Percentiles rank a stretch among this genome's conserved stretches.
Evolutionary conservation across 208 protist genomes (phyloP).

Genomic region (Trypanosoma lewisi): DNA sequence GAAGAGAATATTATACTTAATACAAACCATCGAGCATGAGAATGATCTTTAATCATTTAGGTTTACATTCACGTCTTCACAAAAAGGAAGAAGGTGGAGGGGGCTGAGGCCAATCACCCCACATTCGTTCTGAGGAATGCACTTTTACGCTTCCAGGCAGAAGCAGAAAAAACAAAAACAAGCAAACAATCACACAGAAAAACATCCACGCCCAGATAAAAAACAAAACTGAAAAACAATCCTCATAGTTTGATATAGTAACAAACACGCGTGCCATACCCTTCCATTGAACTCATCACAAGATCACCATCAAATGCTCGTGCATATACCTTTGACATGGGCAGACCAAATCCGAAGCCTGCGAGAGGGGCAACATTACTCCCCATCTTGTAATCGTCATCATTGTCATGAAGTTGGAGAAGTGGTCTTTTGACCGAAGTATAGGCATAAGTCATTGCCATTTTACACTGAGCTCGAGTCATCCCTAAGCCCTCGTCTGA

Average conservation of each 20-base stretch:
- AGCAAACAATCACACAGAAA: conserved; percentile 16
- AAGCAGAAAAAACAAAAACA: conserved; percentile 10
- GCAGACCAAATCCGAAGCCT: conserved; percentile 94
- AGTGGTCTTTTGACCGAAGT: conserved; percentile 83
- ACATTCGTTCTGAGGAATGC: too few species aligned
- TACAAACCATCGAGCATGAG: too few species aligned
- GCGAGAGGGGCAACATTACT: conserved; percentile 63
- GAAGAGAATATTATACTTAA: conserved; percentile 8
- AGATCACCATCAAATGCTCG: conserved; percentile 93
- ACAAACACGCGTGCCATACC: conserved; percentile 91
- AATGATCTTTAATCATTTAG: too few species aligned
- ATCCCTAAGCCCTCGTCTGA: conserved; percentile 86
- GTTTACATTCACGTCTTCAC: too few species aligned
- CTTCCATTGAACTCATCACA: conserved; percentile 91
- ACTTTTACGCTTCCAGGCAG: background rate
- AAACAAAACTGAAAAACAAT: conserved; percentile 7
- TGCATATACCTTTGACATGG: conserved; percentile 92
- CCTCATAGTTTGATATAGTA: conserved; percentile 79
- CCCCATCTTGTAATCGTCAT: conserved; percentile 17
- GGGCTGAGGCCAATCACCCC: too few species aligned
- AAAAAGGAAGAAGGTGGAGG: too few species aligned
- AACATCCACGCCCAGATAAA: conserved; percentile 24
- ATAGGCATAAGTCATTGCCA: conserved; percentile 93
- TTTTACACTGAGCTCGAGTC: conserved; percentile 61
- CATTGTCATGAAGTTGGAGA: conserved; percentile 25